Evolutionary conservation across 2,329 filamentous ascomycete species (phyloP).

Genomic region (Neonectria hederae): DNA sequence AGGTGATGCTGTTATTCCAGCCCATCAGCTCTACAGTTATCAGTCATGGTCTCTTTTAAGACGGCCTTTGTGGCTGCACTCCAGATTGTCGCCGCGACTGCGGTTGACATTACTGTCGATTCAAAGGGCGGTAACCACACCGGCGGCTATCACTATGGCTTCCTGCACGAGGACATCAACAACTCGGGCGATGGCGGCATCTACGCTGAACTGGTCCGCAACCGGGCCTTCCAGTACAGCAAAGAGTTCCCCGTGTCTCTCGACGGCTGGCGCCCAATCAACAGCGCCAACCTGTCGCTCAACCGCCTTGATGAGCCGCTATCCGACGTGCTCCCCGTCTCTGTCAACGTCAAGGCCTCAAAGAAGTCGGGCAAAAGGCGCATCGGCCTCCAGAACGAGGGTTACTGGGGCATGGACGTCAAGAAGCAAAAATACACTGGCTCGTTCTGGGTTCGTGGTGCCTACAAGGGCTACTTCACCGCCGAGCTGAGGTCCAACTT

Average conservation of each 20-base stretch:
- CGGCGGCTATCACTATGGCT: conserved; percentile 56
- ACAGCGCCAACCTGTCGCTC: conserved; percentile 56
- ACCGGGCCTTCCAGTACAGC: conserved; percentile 73
- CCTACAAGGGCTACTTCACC: conserved; percentile 57
- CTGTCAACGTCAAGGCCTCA: conserved; percentile 55
- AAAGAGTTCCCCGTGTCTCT: conserved; percentile 54
- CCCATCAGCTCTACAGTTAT: neutral
- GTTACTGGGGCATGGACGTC: conserved; percentile 67
- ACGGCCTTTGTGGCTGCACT: conserved; percentile 20
- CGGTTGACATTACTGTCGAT: conserved; percentile 50
- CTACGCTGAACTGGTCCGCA: conserved; percentile 76
- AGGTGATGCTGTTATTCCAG: neutral
- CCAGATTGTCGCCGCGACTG: conserved; percentile 21
- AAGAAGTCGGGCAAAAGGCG: conserved; percentile 38
- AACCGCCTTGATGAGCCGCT: conserved; percentile 58
- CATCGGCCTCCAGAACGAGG: conserved; percentile 62
- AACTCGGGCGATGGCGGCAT: conserved; percentile 77
- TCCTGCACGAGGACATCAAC: conserved; percentile 67
- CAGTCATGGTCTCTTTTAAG: conserved; percentile 24
- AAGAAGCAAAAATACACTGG: conserved; percentile 58
- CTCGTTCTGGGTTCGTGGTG: conserved; percentile 63
- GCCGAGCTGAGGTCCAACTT: conserved; percentile 57
- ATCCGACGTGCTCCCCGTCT: conserved; percentile 61
- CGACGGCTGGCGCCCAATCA: conserved; percentile 56
- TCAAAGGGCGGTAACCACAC: conserved; percentile 54